phyloP scores from a whole-genome alignment of 2,329 filamentous ascomycete species.

The Claviceps spartinae region DNA sequence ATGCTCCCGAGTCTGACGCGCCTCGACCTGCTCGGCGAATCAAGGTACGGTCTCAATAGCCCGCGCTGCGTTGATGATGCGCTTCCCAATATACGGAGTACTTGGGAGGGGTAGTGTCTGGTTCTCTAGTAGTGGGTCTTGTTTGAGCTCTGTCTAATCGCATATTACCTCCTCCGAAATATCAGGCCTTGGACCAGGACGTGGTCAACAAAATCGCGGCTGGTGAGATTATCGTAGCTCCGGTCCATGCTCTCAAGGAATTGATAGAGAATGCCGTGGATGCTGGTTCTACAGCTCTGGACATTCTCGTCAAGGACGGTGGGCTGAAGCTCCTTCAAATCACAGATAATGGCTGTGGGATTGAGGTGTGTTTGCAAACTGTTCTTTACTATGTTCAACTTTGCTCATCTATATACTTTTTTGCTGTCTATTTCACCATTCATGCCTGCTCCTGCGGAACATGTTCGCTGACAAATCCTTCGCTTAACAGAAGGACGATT shows the following conservation, averaged over 20 bases:
- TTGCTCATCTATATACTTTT: neutral
- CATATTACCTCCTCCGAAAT: neutral
- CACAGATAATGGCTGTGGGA: conserved; percentile 92
- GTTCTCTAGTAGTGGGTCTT: neutral
- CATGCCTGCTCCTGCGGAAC: neutral
- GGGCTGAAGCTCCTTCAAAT: conserved; percentile 92
- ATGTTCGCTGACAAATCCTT: too few relatives aligned
- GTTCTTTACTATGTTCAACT: neutral
- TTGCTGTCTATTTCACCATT: neutral
- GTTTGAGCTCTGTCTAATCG: neutral
- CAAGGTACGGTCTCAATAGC: conserved; percentile 21
- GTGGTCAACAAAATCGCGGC: conserved; percentile 98
- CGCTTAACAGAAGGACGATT: conserved; percentile 60
- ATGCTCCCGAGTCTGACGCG: conserved; percentile 19
- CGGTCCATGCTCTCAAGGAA: conserved; percentile 91
- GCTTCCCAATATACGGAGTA: too few relatives aligned
- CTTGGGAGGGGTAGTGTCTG: too few relatives aligned
- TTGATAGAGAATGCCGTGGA: conserved; percentile 95
- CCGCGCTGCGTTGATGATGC: neutral
- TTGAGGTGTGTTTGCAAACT: conserved; percentile 51
- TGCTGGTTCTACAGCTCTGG: conserved; percentile 83
- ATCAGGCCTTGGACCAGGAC: conserved; percentile 69
- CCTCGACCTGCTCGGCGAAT: conserved; percentile 33
- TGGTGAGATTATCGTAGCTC: conserved; percentile 95
- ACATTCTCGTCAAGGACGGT: conserved; percentile 87